These are phyloP conservation scores for Russula abietina DNA, from an alignment of 768 basidiomycete species.

Conservation along the genomic window DNA sequence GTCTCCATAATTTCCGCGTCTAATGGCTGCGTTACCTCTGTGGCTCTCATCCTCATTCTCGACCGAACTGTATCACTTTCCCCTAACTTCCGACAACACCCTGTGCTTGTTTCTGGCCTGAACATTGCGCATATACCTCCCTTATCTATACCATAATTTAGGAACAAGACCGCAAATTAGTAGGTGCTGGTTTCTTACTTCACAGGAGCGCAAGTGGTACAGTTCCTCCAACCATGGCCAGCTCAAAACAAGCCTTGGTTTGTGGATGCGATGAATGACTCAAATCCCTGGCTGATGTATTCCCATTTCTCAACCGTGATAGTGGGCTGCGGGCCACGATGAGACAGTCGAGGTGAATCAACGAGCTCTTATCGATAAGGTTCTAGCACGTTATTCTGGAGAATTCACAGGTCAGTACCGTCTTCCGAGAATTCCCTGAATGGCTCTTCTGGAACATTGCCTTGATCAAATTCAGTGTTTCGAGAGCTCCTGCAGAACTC, in stretches of 20 bases:
- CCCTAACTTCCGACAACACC: no score
- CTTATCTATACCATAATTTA: not conserved
- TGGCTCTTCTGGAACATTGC: not conserved
- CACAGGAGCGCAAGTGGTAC: not conserved
- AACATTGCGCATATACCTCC: not conserved
- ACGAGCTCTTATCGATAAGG: slow-evolving; percentile 94
- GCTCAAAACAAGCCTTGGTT: slow-evolving; percentile 19
- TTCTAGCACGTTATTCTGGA: slow-evolving; percentile 90
- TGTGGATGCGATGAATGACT: not conserved
- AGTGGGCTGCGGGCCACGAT: slow-evolving; percentile 59
- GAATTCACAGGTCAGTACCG: slow-evolving; percentile 67
- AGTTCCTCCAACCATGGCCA: slow-evolving; percentile 2
- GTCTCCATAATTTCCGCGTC: no score
- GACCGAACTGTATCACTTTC: no score
- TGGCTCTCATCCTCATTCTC: no score
- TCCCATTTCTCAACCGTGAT: not conserved
- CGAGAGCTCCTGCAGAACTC: slow-evolving; percentile 94
- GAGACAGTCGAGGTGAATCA: slow-evolving; percentile 91
- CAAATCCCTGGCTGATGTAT: not conserved
- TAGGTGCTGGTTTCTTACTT: not conserved
- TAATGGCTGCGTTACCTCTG: no score
- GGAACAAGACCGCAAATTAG: not conserved
- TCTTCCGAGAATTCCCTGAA: not conserved
- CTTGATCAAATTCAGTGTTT: slow-evolving; percentile 38
- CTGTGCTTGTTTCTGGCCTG: not conserved